phyloP scores from a whole-genome alignment of 2,329 filamentous ascomycete genomes.

The Hyphodiscus sp. region DNA sequence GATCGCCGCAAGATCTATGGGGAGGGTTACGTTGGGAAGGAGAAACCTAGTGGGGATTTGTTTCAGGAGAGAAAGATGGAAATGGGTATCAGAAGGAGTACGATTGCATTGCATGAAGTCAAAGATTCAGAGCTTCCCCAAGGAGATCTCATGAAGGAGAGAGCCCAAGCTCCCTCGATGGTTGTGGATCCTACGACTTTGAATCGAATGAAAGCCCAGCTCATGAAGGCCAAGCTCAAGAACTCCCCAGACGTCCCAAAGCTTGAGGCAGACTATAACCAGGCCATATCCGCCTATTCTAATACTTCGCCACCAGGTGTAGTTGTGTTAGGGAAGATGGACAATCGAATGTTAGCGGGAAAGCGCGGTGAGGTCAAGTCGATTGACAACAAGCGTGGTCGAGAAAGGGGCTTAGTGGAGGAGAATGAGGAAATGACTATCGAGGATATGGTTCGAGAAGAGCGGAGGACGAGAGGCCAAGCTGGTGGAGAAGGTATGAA shows the following conservation, averaged over 20 bases:
- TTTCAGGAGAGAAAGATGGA: constrained; percentile 68
- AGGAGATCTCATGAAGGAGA: constrained; percentile 51
- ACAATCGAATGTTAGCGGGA: constrained; percentile 82
- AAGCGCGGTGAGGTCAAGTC: constrained; percentile 65
- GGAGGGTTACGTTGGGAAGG: constrained; percentile 73
- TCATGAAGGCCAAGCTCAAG: constrained; percentile 92
- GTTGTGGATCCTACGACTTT: constrained; percentile 69
- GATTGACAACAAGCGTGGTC: constrained; percentile 72
- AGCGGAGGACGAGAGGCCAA: constrained; percentile 75
- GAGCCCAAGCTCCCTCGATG: constrained; percentile 40
- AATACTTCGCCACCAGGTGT: constrained; percentile 52
- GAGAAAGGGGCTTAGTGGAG: constrained; percentile 75
- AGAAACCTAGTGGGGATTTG: constrained; percentile 82
- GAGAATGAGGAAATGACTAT: constrained; percentile 95
- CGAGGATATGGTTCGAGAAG: constrained; percentile 94
- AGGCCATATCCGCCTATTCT: constrained; percentile 58
- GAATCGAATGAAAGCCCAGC: constrained; percentile 84
- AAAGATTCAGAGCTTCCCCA: constrained; percentile 38
- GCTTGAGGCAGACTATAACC: constrained; percentile 79
- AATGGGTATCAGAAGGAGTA: constrained; percentile 40
- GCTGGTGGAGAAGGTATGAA: constrained; percentile 72
- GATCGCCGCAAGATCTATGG: constrained; percentile 80
- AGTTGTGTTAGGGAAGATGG: constrained; percentile 79
- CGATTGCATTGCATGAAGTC: constrained; percentile 31
- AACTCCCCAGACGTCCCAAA: constrained; percentile 67